Conservation (phyloP, 805 yeast species). For the Yarrowia keelungensis region DNA sequence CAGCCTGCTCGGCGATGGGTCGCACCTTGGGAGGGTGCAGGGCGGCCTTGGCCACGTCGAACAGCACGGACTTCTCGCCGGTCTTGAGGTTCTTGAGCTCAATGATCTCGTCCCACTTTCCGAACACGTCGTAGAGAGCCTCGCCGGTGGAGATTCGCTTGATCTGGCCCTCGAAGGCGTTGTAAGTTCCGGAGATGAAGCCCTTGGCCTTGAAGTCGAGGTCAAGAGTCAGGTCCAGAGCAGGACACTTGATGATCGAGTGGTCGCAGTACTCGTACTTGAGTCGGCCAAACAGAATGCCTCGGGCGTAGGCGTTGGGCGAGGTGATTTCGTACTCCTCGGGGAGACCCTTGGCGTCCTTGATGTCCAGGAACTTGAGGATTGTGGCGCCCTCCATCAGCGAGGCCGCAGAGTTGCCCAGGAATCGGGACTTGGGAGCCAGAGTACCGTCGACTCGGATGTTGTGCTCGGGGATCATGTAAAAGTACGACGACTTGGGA, state of each 20-base stretch:
- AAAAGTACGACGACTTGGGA: slow-evolving; percentile 95
- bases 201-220: slow-evolving; percentile 97
- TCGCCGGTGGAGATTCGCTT: slow-evolving; percentile 61
- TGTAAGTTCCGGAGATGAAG: slow-evolving; percentile 88
- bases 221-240: slow-evolving; percentile 68
- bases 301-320: slow-evolving; percentile 95
- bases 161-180: slow-evolving; percentile 80
- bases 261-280: slow-evolving; percentile 93
- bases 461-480: slow-evolving; percentile 77
- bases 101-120: slow-evolving; percentile 94
- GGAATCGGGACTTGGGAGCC: slow-evolving; percentile 83
- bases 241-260: slow-evolving; percentile 72
- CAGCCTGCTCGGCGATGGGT: slow-evolving; percentile 79
- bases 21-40: slow-evolving; percentile 73
- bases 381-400: slow-evolving; percentile 92
- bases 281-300: slow-evolving; percentile 88
- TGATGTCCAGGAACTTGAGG: slow-evolving; percentile 68
- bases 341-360: slow-evolving; percentile 54
- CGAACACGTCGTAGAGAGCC: slow-evolving; percentile 69
- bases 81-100: slow-evolving; percentile 63
- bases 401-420: slow-evolving; percentile 96
- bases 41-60: slow-evolving; percentile 64
- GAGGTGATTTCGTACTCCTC: slow-evolving; percentile 88
- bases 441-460: slow-evolving; percentile 90
- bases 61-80: slow-evolving; percentile 58